These are phyloP conservation scores for Sphagnum tenellum DNA, from an alignment of 225 moss, liverwort and hornwort genomes.

Conservation along the genomic window DNA sequence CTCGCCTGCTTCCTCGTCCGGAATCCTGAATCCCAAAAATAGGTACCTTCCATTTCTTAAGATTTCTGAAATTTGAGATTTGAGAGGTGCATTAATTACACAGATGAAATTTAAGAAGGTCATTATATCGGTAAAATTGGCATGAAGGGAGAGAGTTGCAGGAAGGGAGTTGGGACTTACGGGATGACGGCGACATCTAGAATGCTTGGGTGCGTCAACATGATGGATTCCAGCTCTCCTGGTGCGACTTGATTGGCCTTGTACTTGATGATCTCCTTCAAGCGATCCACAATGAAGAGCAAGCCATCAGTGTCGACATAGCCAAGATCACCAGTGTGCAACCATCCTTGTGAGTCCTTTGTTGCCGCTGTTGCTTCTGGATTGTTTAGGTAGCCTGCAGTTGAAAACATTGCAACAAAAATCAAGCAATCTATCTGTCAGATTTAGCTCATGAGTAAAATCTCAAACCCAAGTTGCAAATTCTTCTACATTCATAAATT, in stretches of 20 bases:
- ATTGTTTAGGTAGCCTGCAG: neutral
- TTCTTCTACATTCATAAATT: no score
- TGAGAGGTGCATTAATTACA: no score
- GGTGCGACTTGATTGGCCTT: conserved; percentile 26
- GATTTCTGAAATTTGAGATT: no score
- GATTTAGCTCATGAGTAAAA: no score
- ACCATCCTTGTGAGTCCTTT: neutral
- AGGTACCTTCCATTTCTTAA: no score
- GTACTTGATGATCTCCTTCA: conserved; percentile 4
- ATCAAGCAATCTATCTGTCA: no score
- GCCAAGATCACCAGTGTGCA: conserved; percentile 2
- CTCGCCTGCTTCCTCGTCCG: conserved; percentile 8
- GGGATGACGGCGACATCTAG: conserved; percentile 36
- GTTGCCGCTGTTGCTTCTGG: neutral
- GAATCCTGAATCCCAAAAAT: neutral
- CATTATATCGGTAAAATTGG: no score
- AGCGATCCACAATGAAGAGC: conserved; percentile 3
- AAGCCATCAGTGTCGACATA: conserved; percentile 1
- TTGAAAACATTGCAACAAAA: no score
- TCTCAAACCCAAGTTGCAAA: no score
- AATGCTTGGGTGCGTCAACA: conserved; percentile 31
- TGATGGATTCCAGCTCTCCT: conserved; percentile 36
- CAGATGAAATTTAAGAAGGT: no score
- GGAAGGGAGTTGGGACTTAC: conserved; percentile 14
- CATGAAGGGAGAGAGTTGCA: no score